A percentile compares a stretch with the other conserved stretches of the same genome.
These are phyloP conservation scores for Lichtheimia ramosa DNA, from an alignment of 371 early-diverging fungal species.

Conservation along the genomic window DNA sequence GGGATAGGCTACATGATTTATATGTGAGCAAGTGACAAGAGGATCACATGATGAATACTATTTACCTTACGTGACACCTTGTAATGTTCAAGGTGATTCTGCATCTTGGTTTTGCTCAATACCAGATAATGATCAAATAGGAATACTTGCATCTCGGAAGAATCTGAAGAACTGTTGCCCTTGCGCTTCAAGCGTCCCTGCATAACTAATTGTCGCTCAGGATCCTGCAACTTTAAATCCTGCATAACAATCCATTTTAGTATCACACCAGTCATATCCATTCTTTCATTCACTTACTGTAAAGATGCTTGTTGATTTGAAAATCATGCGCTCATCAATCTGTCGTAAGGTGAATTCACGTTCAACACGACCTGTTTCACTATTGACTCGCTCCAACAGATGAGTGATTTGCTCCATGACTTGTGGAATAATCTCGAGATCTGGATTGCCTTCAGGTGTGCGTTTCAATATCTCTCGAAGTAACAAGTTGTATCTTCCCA, in stretches of 20 bases:
- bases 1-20: constrained; percentile 48
- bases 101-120: constrained; percentile 63
- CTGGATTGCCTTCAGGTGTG: constrained; percentile 78
- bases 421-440: constrained; percentile 60
- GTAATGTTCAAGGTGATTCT: constrained; percentile 29
- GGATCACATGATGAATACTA: constrained; percentile 52
- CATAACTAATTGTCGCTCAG: constrained; percentile 71
- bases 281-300: constrained; percentile 27
- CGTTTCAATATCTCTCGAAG: constrained; percentile 79
- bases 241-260: constrained; percentile 24
- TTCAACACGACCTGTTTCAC: constrained; percentile 82
- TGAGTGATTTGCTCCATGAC: constrained; percentile 67
- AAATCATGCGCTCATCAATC: constrained; percentile 27
- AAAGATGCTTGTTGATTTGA: constrained; percentile 20
- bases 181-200: constrained; percentile 77
- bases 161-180: constrained; percentile 59
- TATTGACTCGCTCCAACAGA: constrained; percentile 75
- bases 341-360: constrained; percentile 68
- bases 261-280: too few species aligned
- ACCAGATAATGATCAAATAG: constrained; percentile 89
- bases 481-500: constrained; percentile 88
- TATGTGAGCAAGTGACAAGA: constrained; percentile 18
- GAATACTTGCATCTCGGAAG: constrained; percentile 71
- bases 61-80: constrained; percentile 29
- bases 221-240: constrained; percentile 73